Evolutionary conservation across 1,284 basidiomycete species (phyloP), one percentile per base, ranked within the genome.

Genomic region (Cryptococcus sp.): DNA sequence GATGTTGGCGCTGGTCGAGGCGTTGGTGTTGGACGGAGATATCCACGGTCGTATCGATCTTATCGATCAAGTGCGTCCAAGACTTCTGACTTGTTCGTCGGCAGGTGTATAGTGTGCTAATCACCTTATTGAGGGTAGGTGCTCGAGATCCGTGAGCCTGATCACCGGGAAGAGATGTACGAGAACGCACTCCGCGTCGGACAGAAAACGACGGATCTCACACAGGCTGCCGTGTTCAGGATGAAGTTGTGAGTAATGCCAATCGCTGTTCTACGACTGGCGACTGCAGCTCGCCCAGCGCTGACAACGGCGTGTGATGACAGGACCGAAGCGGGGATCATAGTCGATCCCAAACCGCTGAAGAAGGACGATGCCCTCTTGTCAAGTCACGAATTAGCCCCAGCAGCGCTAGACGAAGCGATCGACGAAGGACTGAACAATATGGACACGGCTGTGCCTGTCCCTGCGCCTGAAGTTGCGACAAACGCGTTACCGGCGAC

Each of bases 31-130:
- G 50, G 46, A 49, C 0, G 62, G 66, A 11, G 55, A 57, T 27
- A 68, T 77, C 27, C 54, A 60, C 15, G 73, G 69, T n/a, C 67
- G 63, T 50, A 66, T 77, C 20, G 74, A 77, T 57, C 65, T 75
- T 19, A 73, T 77, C 19, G 74, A 74, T 62, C 57, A 59, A 31
- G 70, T 71, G 42, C 60, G 68, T 65, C n/a, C 4, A 20, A 3
- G 49, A 19, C 16, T 15, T 16, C 48, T 16, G 31, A 31, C 27
- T 25, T 6, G 25, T 25, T 25, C 25, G 25, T 13, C 51, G 5
- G 2, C 2, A n/a, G 3, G 51, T 44, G 47, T 47, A 57, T 23
- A 13, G 22, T 47, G 23, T 22, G 20, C 19, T 22, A 22, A 19
- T 35, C 46, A 23, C 35, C 15, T 27, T 48, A n/a, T 15, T 15